Evolutionary conservation across 768 basidiomycete genomes (phyloP), one percentile per base, ranked within the genome.

Genomic region (Tricholoma flavovirens): DNA sequence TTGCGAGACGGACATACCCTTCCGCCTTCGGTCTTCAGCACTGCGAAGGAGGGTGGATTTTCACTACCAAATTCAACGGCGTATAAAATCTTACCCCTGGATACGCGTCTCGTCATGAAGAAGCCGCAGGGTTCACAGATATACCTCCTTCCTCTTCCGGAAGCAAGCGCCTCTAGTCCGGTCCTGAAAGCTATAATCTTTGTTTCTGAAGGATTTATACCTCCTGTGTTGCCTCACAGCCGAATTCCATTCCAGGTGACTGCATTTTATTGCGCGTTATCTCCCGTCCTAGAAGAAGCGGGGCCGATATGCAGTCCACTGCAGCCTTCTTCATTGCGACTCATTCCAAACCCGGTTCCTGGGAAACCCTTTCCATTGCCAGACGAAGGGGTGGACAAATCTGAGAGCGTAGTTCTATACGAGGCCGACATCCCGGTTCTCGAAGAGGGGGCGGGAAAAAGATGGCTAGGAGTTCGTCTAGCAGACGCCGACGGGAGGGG

Each of bases 361-460:
- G 81, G 76, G 2, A 70, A 68, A 40, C 67, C 73, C 10, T 91
- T 90, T 61, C 90, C 89, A 5, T 70, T 80, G 0, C 86, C 88
- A 12, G 68, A 80, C 14, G 83, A 86, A 67, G 89, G 89, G 0
- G 67, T 79, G 0, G 87, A 88, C 52, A 88, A 92, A 66, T 87
- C 85, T 8, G 88, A 90, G 55, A 88, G 87, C 0, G 73, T 86
- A 1, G 84, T 84, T 4, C 69, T 85, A 22, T 89, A 81, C 62
- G 84, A 87, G 63, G 79, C 77, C 9, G 69, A 75, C 38, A 42
- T 86, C 40, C 54, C 59, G 15, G 36, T 56, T 21, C 30, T 56
- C 32, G 59, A 55, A 26, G 58, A 36, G 30, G 42, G 35, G 4
- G 35, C 40, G 3, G 57, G 24, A 14, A 49, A 59, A 26, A 54